Evolutionary conservation across 768 basidiomycete species (phyloP).

Genomic region (Boletus sensibilis): DNA sequence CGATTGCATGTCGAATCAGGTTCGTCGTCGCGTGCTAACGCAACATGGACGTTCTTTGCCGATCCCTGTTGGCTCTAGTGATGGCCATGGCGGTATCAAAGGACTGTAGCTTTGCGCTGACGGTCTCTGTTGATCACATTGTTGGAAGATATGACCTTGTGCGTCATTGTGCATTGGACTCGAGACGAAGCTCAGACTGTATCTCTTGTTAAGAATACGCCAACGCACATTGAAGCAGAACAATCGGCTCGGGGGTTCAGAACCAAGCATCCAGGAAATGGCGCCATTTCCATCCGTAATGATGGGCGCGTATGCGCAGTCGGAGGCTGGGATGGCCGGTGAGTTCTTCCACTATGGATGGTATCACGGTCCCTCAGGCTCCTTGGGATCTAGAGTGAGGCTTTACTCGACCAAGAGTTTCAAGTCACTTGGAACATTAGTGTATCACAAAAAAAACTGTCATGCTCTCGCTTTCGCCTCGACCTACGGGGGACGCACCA

Average conservation of each 20-base stretch:
- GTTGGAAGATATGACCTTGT: slow-evolving; percentile 64
- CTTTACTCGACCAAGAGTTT: slow-evolving; percentile 79
- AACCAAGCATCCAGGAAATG: slow-evolving; percentile 81
- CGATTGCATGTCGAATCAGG: slow-evolving; percentile 74
- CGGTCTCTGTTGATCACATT: slow-evolving; percentile 84
- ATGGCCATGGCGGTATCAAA: slow-evolving; percentile 81
- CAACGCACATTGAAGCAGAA: slow-evolving; percentile 16
- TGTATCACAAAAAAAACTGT: slow-evolving; percentile 77
- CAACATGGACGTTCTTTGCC: background rate
- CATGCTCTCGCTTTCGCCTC: slow-evolving; percentile 74
- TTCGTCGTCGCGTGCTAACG: slow-evolving; percentile 32
- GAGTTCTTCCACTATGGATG: slow-evolving; percentile 25
- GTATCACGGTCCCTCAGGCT: background rate
- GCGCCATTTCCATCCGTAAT: slow-evolving; percentile 67
- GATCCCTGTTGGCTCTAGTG: slow-evolving; percentile 42
- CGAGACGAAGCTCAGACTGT: background rate
- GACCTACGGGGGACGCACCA: slow-evolving; percentile 4
- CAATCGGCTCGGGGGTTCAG: slow-evolving; percentile 39
- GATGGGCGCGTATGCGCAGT: slow-evolving; percentile 81
- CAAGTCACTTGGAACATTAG: slow-evolving; percentile 80
- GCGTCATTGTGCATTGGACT: slow-evolving; percentile 10
- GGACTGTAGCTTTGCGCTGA: slow-evolving; percentile 59
- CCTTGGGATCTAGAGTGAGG: slow-evolving; percentile 53
- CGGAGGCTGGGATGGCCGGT: slow-evolving; percentile 96
- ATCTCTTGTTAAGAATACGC: slow-evolving; percentile 1